These are phyloP conservation scores for Eragrostis curvula DNA, from an alignment of 176 grass and related monocot genomes.

Conservation along the genomic window DNA sequence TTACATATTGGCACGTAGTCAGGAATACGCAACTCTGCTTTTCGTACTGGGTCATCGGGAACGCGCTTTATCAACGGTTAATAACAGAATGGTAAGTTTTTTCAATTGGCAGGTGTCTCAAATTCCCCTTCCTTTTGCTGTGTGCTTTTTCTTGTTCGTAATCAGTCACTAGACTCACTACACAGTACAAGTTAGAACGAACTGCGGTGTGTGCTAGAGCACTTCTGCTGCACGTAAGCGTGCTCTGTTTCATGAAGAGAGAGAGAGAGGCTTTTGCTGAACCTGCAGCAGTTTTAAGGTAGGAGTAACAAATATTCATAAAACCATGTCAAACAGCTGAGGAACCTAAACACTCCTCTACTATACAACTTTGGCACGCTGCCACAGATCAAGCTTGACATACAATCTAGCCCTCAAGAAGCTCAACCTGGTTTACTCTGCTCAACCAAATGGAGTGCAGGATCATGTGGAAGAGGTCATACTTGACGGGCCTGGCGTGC, in stretches of 20 bases:
- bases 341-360: conserved; percentile 24
- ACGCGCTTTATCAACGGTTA: too few relatives aligned
- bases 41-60: too few relatives aligned
- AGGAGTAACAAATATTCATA: too few relatives aligned
- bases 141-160: too few relatives aligned
- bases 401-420: conserved; percentile 40
- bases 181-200: too few relatives aligned
- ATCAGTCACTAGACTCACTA: too few relatives aligned
- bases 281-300: not conserved
- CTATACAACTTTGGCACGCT: not conserved
- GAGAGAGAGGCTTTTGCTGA: not conserved
- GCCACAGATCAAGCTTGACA: not conserved
- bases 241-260: not conserved
- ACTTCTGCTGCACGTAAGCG: not conserved
- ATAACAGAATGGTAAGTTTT: too few relatives aligned
- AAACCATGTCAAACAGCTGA: conserved; percentile 26
- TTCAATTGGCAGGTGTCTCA: too few relatives aligned
- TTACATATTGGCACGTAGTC: too few relatives aligned
- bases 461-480: conserved; percentile 92
- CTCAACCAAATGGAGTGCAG: conserved; percentile 90
- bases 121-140: too few relatives aligned
- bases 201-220: not conserved
- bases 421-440: conserved; percentile 60
- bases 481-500: conserved; percentile 77
- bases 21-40: too few relatives aligned